Evolutionary conservation across 176 grass and related monocot species (phyloP).

Genomic region (Secale cereale): DNA sequence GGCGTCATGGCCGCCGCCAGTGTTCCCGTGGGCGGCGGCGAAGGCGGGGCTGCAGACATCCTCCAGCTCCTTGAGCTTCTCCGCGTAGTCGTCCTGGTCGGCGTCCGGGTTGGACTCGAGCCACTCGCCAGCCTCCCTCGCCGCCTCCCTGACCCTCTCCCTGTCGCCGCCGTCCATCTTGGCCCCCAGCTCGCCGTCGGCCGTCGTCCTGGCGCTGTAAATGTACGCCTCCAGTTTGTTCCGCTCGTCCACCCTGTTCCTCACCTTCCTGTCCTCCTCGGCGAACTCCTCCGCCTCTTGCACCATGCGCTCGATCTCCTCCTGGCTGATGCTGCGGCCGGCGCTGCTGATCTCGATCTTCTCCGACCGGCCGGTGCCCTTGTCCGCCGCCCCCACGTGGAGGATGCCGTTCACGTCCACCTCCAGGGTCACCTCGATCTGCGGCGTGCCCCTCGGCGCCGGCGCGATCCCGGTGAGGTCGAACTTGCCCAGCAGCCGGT

Average conservation of each 20-base stretch:
- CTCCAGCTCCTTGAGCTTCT: conserved; percentile 35
- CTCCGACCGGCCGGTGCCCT: conserved; percentile 15
- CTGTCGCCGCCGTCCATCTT: conserved; percentile 28
- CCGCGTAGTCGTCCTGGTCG: conserved; percentile 28
- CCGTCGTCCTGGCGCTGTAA: conserved; percentile 16
- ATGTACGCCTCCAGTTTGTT: conserved; percentile 33
- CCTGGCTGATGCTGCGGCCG: conserved; percentile 4
- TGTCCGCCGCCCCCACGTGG: conserved; percentile 35
- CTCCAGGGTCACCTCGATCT: conserved; percentile 37
- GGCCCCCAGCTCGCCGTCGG: conserved; percentile 13
- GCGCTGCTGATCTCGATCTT: conserved; percentile 41
- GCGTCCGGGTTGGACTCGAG: conserved; percentile 18
- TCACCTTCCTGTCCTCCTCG: conserved; percentile 30
- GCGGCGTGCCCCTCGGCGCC: conserved; percentile 38
- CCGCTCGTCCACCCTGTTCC: conserved; percentile 23
- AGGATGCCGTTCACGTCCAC: conserved; percentile 46
- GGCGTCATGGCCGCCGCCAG: neutral
- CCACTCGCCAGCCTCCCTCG: conserved; percentile 22
- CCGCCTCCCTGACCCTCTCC: conserved; percentile 27
- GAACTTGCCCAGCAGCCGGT: conserved; percentile 53
- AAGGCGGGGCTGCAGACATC: conserved; percentile 34
- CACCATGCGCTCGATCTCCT: conserved; percentile 37
- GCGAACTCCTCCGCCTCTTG: conserved; percentile 30
- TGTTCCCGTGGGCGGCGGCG: neutral
- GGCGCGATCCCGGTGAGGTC: conserved; percentile 62